Conservation (phyloP, 2,329 filamentous ascomycete species). For the Talaromyces sp. region DNA sequence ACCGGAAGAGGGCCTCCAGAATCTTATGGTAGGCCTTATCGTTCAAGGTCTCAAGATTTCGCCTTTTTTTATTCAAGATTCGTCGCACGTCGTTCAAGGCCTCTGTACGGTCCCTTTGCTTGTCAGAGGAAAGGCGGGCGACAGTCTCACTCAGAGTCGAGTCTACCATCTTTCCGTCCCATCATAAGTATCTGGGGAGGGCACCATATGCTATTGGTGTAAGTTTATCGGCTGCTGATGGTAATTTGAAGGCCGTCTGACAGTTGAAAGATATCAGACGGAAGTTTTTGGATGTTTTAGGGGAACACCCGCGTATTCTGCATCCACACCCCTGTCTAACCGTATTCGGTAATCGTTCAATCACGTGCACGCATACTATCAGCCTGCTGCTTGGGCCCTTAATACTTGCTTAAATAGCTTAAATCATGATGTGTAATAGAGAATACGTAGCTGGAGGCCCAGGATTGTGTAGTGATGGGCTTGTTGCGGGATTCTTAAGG, state of each 20-base stretch:
- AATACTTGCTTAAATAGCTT: no score
- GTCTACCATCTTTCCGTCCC: conserved; percentile 39
- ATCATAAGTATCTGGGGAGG: background rate
- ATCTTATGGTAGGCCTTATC: conserved; percentile 80
- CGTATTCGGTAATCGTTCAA: no score
- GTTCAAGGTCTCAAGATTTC: conserved; percentile 52
- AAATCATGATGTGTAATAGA: no score
- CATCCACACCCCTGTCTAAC: no score
- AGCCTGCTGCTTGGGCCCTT: no score
- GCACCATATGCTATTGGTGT: background rate
- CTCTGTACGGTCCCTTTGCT: conserved; percentile 48
- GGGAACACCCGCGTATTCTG: no score
- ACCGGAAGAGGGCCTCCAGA: conserved; percentile 76
- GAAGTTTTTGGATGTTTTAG: background rate
- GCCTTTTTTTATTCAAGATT: conserved; percentile 52
- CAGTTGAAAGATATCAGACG: conserved; percentile 8
- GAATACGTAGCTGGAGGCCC: no score
- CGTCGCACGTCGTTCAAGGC: conserved; percentile 57
- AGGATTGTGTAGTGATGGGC: no score
- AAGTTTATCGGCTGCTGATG: background rate
- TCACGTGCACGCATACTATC: no score
- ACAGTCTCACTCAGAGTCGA: conserved; percentile 44
- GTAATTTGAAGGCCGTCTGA: background rate
- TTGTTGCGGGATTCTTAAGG: no score
- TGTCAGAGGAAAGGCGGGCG: conserved; percentile 44